phyloP scores from a whole-genome alignment of 345 rosid genomes.

The Orychophragmus violaceus region DNA sequence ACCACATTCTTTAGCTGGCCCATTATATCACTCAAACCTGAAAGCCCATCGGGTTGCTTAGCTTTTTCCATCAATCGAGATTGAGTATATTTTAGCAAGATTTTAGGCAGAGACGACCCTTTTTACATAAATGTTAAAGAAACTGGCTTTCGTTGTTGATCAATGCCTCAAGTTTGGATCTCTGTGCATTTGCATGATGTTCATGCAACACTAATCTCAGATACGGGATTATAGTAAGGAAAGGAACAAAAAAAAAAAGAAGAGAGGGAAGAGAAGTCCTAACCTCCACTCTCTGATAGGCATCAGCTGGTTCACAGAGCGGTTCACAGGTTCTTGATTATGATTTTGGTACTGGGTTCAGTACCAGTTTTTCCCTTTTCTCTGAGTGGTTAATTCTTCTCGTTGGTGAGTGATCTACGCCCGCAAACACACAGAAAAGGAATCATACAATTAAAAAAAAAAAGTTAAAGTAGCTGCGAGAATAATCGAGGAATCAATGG shows the following conservation, averaged over 20 bases:
- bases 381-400: slow-evolving; percentile 59
- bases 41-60: slow-evolving; percentile 81
- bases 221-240: too few relatives aligned
- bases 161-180: background rate
- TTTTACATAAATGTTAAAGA: background rate
- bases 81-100: background rate
- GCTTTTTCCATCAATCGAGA: slow-evolving; percentile 56
- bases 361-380: slow-evolving; percentile 78
- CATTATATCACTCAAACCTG: slow-evolving; percentile 66
- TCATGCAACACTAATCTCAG: background rate
- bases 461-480: too few relatives aligned
- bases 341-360: slow-evolving; percentile 48
- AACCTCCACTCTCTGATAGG: slow-evolving; percentile 82
- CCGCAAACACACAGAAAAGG: too few relatives aligned
- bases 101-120: background rate
- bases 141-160: background rate
- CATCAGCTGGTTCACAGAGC: slow-evolving; percentile 49
- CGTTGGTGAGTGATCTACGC: slow-evolving; percentile 55
- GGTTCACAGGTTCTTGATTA: slow-evolving; percentile 36
- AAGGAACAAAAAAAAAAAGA: too few relatives aligned
- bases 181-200: background rate
- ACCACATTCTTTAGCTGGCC: slow-evolving; percentile 91
- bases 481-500: too few relatives aligned
- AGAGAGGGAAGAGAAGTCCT: slow-evolving; percentile 11
- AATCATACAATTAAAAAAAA: too few relatives aligned